phyloP scores from a whole-genome alignment of 2,329 filamentous ascomycete genomes.

The Plectosphaerella plurivora region DNA sequence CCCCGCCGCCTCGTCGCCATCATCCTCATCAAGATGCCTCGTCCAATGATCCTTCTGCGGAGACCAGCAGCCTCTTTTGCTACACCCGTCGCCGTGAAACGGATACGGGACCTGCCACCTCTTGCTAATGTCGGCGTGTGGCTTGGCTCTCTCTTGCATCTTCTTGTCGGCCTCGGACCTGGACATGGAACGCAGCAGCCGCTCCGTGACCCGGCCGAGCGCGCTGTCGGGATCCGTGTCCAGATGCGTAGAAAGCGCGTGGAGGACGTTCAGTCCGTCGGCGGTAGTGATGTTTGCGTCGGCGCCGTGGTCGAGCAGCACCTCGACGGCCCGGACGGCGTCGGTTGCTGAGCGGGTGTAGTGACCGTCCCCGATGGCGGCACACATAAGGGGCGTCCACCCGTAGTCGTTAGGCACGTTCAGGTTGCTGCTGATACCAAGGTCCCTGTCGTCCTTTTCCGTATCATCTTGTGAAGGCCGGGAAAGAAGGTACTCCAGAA shows the following conservation, averaged over 20 bases:
- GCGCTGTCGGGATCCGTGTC: background rate
- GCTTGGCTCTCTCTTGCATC: background rate
- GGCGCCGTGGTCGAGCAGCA: conserved; percentile 18
- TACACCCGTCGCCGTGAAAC: background rate
- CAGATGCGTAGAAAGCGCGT: conserved; percentile 11
- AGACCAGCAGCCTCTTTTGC: too few relatives aligned
- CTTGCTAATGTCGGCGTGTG: background rate
- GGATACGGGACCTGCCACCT: background rate
- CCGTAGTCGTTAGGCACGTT: conserved; percentile 16
- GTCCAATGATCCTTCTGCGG: too few relatives aligned
- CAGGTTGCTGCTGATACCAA: conserved; percentile 13
- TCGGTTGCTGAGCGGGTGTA: background rate
- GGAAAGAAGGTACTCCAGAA: conserved; percentile 12
- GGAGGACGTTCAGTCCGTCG: conserved; percentile 20
- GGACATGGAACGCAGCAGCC: background rate
- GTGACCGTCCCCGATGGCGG: conserved; percentile 8
- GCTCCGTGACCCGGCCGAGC: background rate
- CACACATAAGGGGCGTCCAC: conserved; percentile 25
- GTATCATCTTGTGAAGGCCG: background rate
- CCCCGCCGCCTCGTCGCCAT: background rate
- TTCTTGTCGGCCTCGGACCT: background rate
- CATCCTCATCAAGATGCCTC: too few relatives aligned
- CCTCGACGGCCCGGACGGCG: conserved; percentile 4
- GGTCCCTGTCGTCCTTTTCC: too few relatives aligned
- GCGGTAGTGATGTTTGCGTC: conserved; percentile 10